Conservation (phyloP, 2,329 filamentous ascomycete species). For the Cytospora paraplurivora region DNA sequence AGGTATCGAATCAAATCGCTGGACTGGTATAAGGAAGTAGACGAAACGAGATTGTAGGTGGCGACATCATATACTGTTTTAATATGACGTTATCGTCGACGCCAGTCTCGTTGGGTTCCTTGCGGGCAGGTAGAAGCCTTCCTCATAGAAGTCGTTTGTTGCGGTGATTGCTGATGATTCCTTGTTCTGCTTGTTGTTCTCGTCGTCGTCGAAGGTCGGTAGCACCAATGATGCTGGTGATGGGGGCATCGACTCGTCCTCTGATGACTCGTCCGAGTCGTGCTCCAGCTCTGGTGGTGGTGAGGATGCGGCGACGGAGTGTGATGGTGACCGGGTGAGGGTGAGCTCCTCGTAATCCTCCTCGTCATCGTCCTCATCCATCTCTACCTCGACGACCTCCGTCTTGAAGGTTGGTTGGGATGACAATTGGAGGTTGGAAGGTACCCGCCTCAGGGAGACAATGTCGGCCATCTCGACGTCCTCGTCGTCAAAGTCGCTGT, state of each 20-base stretch:
- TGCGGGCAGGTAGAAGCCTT: conserved; percentile 55
- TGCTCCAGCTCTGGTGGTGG: conserved; percentile 71
- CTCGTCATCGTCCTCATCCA: conserved; percentile 57
- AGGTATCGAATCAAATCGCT: conserved; percentile 25
- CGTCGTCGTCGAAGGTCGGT: conserved; percentile 59
- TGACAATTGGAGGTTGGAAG: conserved; percentile 38
- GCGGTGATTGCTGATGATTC: conserved; percentile 39
- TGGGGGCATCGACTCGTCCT: conserved; percentile 74
- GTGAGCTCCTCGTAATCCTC: conserved; percentile 67
- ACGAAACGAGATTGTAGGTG: conserved; percentile 45
- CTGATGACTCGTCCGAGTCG: conserved; percentile 66
- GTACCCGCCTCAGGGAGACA: conserved; percentile 49
- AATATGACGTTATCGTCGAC: conserved; percentile 61
- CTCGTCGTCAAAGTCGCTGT: conserved; percentile 53
- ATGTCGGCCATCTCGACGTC: conserved; percentile 59
- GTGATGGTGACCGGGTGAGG: conserved; percentile 69
- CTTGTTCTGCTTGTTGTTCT: conserved; percentile 57
- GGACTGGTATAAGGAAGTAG: conserved; percentile 26
- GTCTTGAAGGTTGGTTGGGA: conserved; percentile 42
- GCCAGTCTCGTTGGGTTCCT: conserved; percentile 53
- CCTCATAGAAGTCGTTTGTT: conserved; percentile 49
- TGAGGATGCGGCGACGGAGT: conserved; percentile 45
- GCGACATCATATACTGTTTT: conserved; percentile 33
- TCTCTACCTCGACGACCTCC: conserved; percentile 42
- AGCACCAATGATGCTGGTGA: conserved; percentile 64